Base-by-base conservation (phyloP, 2,329 filamentous ascomycete species). In the Reticulascus tulasneorum region DNA sequence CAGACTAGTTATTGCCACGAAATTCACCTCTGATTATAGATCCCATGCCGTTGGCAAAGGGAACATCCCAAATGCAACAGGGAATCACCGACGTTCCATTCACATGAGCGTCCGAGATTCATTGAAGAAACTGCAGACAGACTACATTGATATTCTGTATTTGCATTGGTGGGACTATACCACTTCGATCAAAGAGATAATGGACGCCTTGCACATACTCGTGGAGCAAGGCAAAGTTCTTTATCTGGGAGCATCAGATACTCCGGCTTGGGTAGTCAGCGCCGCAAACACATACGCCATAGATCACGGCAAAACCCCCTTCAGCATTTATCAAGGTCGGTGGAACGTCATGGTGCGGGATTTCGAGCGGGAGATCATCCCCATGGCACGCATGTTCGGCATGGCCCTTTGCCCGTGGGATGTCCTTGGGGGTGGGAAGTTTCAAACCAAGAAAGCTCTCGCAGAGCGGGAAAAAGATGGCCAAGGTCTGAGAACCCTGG, bases 391-490 rank as follows among this genome's bases (percentile, higher is more conserved):
- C 12, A 47, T 54, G 18, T 60, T 59, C 21, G 61, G 61, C 34
- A 64, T 67, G 78, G 79, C 62, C 19, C 46, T 81, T 4, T 59
- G 66, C 0, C 77, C 79, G 0, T 84, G 77, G 77, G 78, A 75
- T 35, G 71, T 69, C 0, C 57, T 80, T 7, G 75, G 75, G n/a
- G 66, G 56, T 59, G 73, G 73, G 28, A 59, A 60, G 33, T 71
- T 74, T 55, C 66, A 71, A 53, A 59, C 62, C 11, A 48, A 52
- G 35, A 55, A 55, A 34, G 48, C 51, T 31, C 22, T 62, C 29
- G 55, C 59, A 38, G 44, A 51, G 38, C 44, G 55, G 23, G 41
- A 47, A 42, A 31, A 53, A 4, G 19, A 29, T 2, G 66, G 64
- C 23, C 68, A 71, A 52, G 60, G 55, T 37, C 60, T 55, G 46